Evolutionary conservation across 352 stramenopile genomes (phyloP).

Genomic region (Globisporangium barbulae): DNA sequence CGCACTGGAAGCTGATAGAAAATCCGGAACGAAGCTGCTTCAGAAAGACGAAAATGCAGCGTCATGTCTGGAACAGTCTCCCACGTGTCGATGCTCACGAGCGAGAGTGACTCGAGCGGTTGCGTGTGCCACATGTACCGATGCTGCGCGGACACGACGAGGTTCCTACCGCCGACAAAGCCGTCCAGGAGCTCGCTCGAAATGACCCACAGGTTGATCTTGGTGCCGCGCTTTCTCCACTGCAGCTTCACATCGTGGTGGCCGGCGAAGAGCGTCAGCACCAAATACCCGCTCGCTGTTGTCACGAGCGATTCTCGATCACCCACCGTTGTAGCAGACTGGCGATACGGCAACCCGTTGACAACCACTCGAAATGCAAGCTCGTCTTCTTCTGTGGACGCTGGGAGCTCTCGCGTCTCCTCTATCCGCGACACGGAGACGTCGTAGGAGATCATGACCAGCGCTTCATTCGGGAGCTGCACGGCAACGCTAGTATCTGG

Average conservation of each 20-base stretch:
- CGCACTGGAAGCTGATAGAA: conserved; percentile 77
- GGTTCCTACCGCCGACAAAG: conserved; percentile 56
- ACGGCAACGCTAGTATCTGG: conserved; percentile 43
- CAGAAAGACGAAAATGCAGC: conserved; percentile 43
- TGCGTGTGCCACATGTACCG: conserved; percentile 68
- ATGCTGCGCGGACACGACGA: conserved; percentile 66
- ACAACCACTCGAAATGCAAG: conserved; percentile 61
- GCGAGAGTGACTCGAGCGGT: conserved; percentile 33
- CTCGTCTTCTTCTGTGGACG: conserved; percentile 35
- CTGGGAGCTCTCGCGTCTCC: conserved; percentile 8
- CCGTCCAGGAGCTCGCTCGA: conserved; percentile 58
- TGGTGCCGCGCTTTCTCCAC: conserved; percentile 59
- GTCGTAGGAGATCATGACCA: conserved; percentile 70
- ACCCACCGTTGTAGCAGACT: conserved; percentile 62
- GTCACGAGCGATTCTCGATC: conserved; percentile 53
- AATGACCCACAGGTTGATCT: conserved; percentile 56
- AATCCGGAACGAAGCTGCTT: conserved; percentile 47
- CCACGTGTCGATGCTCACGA: conserved; percentile 53
- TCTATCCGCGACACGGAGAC: conserved; percentile 51
- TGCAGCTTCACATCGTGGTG: conserved; percentile 54
- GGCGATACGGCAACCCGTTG: conserved; percentile 50
- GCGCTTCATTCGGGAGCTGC: conserved; percentile 52
- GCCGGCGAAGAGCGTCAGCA: conserved; percentile 48
- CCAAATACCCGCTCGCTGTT: conserved; percentile 54
- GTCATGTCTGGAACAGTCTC: conserved; percentile 53